Evolutionary conservation across 768 basidiomycete genomes (phyloP).

Genomic region (Macrolepiota albuminosa): DNA sequence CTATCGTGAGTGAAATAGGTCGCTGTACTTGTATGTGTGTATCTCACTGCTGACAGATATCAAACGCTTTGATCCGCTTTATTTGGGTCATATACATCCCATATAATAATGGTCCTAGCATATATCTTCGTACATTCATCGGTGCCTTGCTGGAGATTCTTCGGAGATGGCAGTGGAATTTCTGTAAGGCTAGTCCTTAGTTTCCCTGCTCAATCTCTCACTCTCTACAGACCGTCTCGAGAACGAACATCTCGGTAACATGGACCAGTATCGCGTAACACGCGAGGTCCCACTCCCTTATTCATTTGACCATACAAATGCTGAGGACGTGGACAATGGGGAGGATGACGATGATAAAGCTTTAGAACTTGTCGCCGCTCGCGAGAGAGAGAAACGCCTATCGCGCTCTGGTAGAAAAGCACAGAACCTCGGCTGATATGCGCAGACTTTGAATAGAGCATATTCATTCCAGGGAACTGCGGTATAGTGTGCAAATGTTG

Average conservation of each 20-base stretch:
- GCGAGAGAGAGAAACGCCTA: not conserved
- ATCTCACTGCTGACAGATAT: slow-evolving; percentile 39
- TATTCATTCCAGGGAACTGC: not conserved
- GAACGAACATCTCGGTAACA: slow-evolving; percentile 90
- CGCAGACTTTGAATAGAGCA: not conserved
- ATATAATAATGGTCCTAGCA: slow-evolving; percentile 31
- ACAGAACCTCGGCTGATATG: not conserved
- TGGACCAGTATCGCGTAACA: slow-evolving; percentile 88
- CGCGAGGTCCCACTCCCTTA: slow-evolving; percentile 86
- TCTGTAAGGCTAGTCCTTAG: slow-evolving; percentile 51
- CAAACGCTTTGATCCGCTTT: slow-evolving; percentile 75
- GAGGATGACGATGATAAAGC: slow-evolving; percentile 26
- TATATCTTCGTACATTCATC: slow-evolving; percentile 60
- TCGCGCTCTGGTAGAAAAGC: not conserved
- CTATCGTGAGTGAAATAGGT: slow-evolving; percentile 47
- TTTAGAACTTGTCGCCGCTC: slow-evolving; percentile 1
- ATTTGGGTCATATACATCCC: slow-evolving; percentile 81
- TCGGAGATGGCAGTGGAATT: slow-evolving; percentile 88
- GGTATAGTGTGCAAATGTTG: not conserved
- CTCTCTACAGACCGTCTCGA: slow-evolving; percentile 63
- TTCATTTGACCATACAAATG: slow-evolving; percentile 45
- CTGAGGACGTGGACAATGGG: slow-evolving; percentile 40
- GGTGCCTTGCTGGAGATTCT: slow-evolving; percentile 70
- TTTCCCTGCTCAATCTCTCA: not conserved
- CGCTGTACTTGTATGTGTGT: not conserved